phyloP scores from a whole-genome alignment of 108 stramenopile genomes.

The Conticribra weissflogii region DNA sequence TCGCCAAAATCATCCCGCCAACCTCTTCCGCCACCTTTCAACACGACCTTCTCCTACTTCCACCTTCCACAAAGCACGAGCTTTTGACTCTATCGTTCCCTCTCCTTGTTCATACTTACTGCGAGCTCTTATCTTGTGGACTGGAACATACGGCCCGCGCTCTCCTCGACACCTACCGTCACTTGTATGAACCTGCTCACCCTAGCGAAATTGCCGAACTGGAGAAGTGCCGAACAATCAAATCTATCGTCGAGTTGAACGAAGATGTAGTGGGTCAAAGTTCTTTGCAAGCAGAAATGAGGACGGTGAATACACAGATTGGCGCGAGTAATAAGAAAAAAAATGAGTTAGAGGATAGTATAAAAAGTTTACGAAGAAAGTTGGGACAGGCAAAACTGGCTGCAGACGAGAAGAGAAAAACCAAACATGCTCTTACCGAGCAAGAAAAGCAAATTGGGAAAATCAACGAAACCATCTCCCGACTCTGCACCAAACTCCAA shows the following conservation, averaged over 20 bases:
- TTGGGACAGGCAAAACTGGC: background rate
- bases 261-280: slow-evolving; percentile 34
- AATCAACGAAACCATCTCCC: slow-evolving; percentile 22
- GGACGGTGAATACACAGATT: slow-evolving; percentile 19
- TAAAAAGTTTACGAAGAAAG: background rate
- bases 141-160: slow-evolving; percentile 77
- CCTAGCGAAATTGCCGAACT: slow-evolving; percentile 67
- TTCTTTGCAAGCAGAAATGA: slow-evolving; percentile 21
- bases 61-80: slow-evolving; percentile 83
- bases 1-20: slow-evolving; percentile 20
- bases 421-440: background rate
- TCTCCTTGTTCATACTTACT: slow-evolving; percentile 86
- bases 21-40: slow-evolving; percentile 11
- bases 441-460: slow-evolving; percentile 19
- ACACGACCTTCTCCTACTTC: slow-evolving; percentile 29
- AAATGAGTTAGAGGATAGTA: slow-evolving; percentile 16
- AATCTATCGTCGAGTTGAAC: slow-evolving; percentile 69
- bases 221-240: slow-evolving; percentile 63
- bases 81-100: slow-evolving; percentile 86
- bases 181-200: slow-evolving; percentile 76
- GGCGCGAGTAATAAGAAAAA: slow-evolving; percentile 15
- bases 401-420: slow-evolving; percentile 12
- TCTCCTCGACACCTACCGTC: slow-evolving; percentile 72
- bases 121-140: slow-evolving; percentile 81
- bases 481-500: slow-evolving; percentile 55